Conservation (phyloP, 2,329 filamentous ascomycete genomes). For the Talaromyces sp. region DNA sequence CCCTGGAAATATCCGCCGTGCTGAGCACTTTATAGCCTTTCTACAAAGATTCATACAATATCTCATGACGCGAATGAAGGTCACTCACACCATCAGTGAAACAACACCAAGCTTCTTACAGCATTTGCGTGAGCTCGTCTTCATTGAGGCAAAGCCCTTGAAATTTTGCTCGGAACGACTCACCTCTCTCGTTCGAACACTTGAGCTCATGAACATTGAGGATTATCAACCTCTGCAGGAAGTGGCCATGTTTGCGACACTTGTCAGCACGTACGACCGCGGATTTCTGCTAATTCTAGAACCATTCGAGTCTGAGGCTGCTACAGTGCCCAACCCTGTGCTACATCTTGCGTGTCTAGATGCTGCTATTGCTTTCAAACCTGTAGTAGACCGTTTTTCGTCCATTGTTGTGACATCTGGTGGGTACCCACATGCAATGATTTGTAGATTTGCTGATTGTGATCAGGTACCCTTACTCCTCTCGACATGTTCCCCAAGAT, state of each 20-base stretch:
- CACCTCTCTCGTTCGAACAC: constrained; percentile 87
- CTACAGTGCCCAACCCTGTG: constrained; percentile 93
- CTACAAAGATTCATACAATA: constrained; percentile 97
- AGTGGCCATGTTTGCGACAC: constrained; percentile 93
- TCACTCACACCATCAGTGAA: constrained; percentile 93
- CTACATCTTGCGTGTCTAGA: constrained; percentile 95
- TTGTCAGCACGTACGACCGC: constrained; percentile 94
- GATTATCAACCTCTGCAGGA: constrained; percentile 96
- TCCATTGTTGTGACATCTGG: constrained; percentile 94
- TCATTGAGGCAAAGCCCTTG: constrained; percentile 93
- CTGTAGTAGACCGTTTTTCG: constrained; percentile 94
- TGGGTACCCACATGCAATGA: not conserved
- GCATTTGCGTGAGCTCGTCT: constrained; percentile 91
- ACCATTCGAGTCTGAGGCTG: constrained; percentile 91
- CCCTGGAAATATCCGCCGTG: constrained; percentile 90
- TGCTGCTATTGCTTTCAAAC: constrained; percentile 95
- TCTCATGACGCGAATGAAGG: constrained; percentile 96
- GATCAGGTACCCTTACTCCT: constrained; percentile 79
- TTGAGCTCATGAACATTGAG: constrained; percentile 96
- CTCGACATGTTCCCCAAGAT: constrained; percentile 99
- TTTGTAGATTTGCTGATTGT: not conserved
- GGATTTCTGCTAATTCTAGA: constrained; percentile 96
- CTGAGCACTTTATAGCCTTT: constrained; percentile 94
- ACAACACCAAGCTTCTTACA: constrained; percentile 90
- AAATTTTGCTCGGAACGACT: constrained; percentile 90